These are phyloP conservation scores for Vigna nakashimae DNA, from an alignment of 306 rosid species.

Conservation along the genomic window DNA sequence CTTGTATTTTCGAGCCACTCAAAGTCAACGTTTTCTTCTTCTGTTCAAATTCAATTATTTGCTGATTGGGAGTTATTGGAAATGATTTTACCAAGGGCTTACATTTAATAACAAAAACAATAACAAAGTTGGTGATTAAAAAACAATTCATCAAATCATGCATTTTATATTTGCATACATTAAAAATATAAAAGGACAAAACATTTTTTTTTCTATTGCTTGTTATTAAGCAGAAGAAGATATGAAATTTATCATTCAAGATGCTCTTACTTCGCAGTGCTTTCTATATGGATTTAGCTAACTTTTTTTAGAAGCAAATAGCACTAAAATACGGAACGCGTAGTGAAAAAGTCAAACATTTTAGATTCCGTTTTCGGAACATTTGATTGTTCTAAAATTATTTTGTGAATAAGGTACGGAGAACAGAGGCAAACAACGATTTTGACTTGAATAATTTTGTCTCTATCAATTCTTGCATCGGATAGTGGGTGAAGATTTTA, in stretches of 20 bases:
- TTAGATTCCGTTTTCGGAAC: constrained; percentile 30
- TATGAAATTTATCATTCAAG: not conserved
- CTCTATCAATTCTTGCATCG: not conserved
- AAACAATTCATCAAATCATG: too few species aligned
- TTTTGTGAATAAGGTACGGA: not conserved
- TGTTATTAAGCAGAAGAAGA: not conserved
- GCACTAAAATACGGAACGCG: not conserved
- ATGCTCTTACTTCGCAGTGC: not conserved
- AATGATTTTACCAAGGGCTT: too few species aligned
- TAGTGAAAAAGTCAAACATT: constrained; percentile 22
- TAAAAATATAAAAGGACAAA: too few species aligned
- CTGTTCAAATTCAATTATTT: too few species aligned
- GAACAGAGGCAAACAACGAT: constrained; percentile 32
- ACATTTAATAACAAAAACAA: too few species aligned
- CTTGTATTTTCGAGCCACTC: constrained; percentile 31
- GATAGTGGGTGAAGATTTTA: not conserved
- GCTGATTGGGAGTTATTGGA: too few species aligned
- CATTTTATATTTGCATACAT: too few species aligned
- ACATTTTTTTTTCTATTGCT: not conserved
- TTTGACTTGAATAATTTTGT: constrained; percentile 36
- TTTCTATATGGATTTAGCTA: not conserved
- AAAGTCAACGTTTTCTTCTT: not conserved
- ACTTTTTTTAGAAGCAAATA: not conserved
- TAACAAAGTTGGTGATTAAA: too few species aligned
- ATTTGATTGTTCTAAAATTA: constrained; percentile 27